A percentile compares a stretch with the other conserved stretches of the same genome.
phyloP scores from a whole-genome alignment of 192 early-diverging fungal genomes.

The Rhizoclosmatium sp. region DNA sequence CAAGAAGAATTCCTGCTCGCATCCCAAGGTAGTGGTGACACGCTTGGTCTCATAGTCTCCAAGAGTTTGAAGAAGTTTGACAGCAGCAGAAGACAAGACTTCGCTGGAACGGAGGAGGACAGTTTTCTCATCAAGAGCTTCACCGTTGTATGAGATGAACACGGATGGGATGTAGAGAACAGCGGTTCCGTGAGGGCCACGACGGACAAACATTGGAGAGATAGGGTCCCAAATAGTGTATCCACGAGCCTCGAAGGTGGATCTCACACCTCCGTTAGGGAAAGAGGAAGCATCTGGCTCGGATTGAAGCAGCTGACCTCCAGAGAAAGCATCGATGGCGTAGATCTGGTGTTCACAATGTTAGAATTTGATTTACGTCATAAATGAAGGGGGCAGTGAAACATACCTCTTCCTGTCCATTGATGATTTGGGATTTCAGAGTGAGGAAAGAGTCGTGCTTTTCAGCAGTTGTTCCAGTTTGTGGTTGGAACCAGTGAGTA shows the following conservation, averaged over 20 bases:
- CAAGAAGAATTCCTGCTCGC: slow-evolving; percentile 99
- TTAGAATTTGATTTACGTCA: neutral
- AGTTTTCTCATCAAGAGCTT: slow-evolving; percentile 98
- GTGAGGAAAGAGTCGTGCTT: slow-evolving; percentile 99
- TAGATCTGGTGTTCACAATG: slow-evolving; percentile 41
- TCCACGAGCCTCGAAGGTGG: slow-evolving; percentile 98
- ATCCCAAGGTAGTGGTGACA: slow-evolving; percentile 91
- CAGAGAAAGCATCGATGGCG: slow-evolving; percentile 95
- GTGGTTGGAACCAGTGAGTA: slow-evolving; percentile 99
- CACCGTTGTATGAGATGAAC: slow-evolving; percentile 99
- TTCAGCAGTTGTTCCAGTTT: slow-evolving; percentile 97
- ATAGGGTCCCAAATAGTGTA: slow-evolving; percentile 99
- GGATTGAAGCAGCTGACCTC: slow-evolving; percentile 94
- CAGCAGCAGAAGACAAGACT: slow-evolving; percentile 79
- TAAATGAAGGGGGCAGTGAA: slow-evolving; percentile 36
- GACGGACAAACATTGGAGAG: slow-evolving; percentile 94
- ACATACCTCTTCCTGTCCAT: slow-evolving; percentile 82
- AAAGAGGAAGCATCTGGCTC: slow-evolving; percentile 99
- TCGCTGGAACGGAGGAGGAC: slow-evolving; percentile 91
- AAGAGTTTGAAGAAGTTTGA: slow-evolving; percentile 83
- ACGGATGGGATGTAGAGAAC: slow-evolving; percentile 97
- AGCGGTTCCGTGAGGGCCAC: slow-evolving; percentile 88
- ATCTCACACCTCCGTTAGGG: slow-evolving; percentile 96
- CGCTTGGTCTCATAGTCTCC: slow-evolving; percentile 78
- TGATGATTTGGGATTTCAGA: slow-evolving; percentile 80